Percentiles rank a stretch among this genome's conserved stretches.
Evolutionary conservation across 495 filamentous ascomycete species (phyloP).

Genomic region (Penicillium taxi): DNA sequence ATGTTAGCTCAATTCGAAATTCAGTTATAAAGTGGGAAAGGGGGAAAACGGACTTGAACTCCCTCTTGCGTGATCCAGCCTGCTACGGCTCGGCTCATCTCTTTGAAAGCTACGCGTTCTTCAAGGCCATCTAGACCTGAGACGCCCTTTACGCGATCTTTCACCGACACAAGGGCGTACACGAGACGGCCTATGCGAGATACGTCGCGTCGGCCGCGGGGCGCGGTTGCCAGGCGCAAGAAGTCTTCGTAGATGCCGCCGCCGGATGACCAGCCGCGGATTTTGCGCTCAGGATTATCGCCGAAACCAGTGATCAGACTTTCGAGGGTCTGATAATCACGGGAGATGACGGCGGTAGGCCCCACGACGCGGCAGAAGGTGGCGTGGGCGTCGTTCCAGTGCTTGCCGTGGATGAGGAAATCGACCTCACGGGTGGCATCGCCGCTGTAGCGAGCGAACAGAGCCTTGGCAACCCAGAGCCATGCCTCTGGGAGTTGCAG

Average conservation of each 20-base stretch:
- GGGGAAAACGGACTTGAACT: constrained; percentile 44
- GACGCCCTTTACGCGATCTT: constrained; percentile 44
- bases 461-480: constrained; percentile 83
- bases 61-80: constrained; percentile 53
- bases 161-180: constrained; percentile 55
- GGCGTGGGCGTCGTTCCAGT: constrained; percentile 73
- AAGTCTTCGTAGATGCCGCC: constrained; percentile 80
- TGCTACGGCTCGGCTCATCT: constrained; percentile 54
- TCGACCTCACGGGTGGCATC: constrained; percentile 60
- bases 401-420: constrained; percentile 65
- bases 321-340: constrained; percentile 58
- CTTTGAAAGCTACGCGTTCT: constrained; percentile 68
- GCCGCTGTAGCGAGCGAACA: constrained; percentile 62
- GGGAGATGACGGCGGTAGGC: constrained; percentile 68
- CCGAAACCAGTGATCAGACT: constrained; percentile 60
- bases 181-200: constrained; percentile 51
- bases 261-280: constrained; percentile 61
- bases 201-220: constrained; percentile 28
- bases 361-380: constrained; percentile 72
- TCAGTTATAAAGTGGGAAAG: not conserved
- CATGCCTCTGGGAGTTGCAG: constrained; percentile 63
- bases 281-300: constrained; percentile 40
- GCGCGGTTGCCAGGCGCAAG: constrained; percentile 47
- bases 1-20: constrained; percentile 11
- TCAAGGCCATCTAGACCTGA: constrained; percentile 57